Percentiles rank a stretch among this genome's conserved stretches.
These are phyloP conservation scores for Raphanus sativus DNA, from an alignment of 345 rosid genomes.

Conservation along the genomic window DNA sequence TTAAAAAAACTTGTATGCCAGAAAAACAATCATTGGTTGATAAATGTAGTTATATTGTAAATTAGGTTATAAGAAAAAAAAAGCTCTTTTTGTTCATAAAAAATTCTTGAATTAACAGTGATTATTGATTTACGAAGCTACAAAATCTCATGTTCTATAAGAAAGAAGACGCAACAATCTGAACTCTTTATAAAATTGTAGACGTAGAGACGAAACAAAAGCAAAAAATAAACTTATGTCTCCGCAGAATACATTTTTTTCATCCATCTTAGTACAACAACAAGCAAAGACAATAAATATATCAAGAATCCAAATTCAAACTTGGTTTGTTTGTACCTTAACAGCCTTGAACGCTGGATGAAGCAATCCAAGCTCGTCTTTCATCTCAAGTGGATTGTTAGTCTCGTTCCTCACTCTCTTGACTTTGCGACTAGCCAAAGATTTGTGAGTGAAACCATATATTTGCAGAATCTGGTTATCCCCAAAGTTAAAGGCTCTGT, in stretches of 20 bases:
- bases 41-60: not conserved
- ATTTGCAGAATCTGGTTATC: slow-evolving; percentile 72
- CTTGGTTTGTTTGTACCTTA: slow-evolving; percentile 42
- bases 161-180: slow-evolving; percentile 4
- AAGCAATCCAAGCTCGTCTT: slow-evolving; percentile 50
- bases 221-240: slow-evolving; percentile 27
- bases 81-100: no score
- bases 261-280: slow-evolving; percentile 40
- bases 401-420: slow-evolving; percentile 57
- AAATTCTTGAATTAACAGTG: slow-evolving; percentile 10
- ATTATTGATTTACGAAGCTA: slow-evolving; percentile 24
- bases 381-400: slow-evolving; percentile 46
- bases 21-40: not conserved
- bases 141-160: slow-evolving; percentile 21
- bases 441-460: slow-evolving; percentile 63
- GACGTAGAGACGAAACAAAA: slow-evolving; percentile 19
- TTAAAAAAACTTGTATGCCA: not conserved
- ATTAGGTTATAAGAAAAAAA: not conserved
- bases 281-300: slow-evolving; percentile 32
- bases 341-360: slow-evolving; percentile 48
- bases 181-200: slow-evolving; percentile 14
- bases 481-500: slow-evolving; percentile 73
- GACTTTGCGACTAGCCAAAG: slow-evolving; percentile 52
- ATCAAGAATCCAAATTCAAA: slow-evolving; percentile 13
- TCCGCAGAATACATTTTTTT: slow-evolving; percentile 31